Evolutionary conservation across 495 filamentous ascomycete species (phyloP), one percentile per base, ranked within the genome.

Genomic region (Trichoderma orchidacearum): DNA sequence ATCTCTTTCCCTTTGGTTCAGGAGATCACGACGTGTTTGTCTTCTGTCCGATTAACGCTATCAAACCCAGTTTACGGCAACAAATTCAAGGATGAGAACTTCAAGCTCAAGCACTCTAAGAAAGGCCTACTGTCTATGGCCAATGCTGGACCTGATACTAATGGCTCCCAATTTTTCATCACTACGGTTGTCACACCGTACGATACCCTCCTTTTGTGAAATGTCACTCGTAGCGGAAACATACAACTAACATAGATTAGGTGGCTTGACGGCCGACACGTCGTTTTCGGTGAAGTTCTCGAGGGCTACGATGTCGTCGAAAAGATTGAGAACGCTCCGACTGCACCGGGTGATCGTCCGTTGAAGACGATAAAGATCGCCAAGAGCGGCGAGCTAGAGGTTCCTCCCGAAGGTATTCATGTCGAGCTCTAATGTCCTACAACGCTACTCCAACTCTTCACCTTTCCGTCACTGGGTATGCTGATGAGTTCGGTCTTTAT

Each of bases 131-230:
- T 84, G 73, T 87, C 85, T 75, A 96, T 96, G 91, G 93, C 93
- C 69, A 99, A 99, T 72, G 85, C 91, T 58, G 93, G 94, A 71
- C 86, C 88, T 73, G 89, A 97, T 70, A 99, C 93, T 77, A 99
- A 99, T 67, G 94, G 94, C 63, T 94, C 88, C 52, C 94, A 99
- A 74, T 97, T 98, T 81, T 98, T 95, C 80, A 93, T 94, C 61
- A 94, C 89, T 64, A 93, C 89, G 61, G 83, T 85, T 60, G 69
- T 88, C 64, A 93, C 89, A 64, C 77, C 79, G 86, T 91, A 79
- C 72, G 86, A 66, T 6, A 12, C 41, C 17, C 30, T 13, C 27
- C 41, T 17, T 15, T 23, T 6, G n/a, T 7, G n/a, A 5, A 45
- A 23, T n/a, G 9, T 8, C 36, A 9, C n/a, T n/a, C n/a, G n/a